Base-by-base conservation (phyloP, 1,284 basidiomycete genomes). In the Leccinum laetum region DNA sequence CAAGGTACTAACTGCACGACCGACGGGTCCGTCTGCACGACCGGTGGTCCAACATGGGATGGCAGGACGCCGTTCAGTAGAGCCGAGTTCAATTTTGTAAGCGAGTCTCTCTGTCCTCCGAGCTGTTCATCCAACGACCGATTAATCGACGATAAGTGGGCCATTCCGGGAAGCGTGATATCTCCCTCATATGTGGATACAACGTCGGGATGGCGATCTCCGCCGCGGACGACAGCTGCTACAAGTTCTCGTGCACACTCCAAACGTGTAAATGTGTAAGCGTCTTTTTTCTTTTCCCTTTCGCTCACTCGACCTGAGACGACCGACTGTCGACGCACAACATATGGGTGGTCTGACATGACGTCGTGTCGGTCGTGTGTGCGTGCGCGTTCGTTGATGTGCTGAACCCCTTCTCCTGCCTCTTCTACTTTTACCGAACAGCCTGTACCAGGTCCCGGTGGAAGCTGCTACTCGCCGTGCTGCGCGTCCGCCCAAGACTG, bases 21-120 rank as follows among this genome's bases (percentile, higher is more conserved):
- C 52, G 61, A 55, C 11, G 67, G 59, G 2, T 64, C 63, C 32
- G 61, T 67, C 9, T 73, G 70, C 52, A 68, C 72, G 24, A 73
- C 72, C 3, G 68, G 72, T 21, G 73, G 71, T 16, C 71, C 70
- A 16, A 65, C 64, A n/a, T 72, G 71, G 72, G 59, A 74, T 41
- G 71, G 70, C 35, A 11, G 4, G 37, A 73, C 72, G n/a, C 71
- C 71, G 6, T 73, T 69, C 62, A 67, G 64, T 49, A 66, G 71
- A 37, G 71, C 72, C 21, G 72, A 73, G 53, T 73, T 73, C 63
- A 70, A 64, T 61, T 73, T 60, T 53, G 64, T 58, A 29, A 39
- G 62, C 56, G 29, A 57, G n/a, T 32, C 32, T 4, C 29, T n/a
- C 8, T 55, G 26, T 29, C 26, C 29, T 57, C 7, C 56, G 9